Evolutionary conservation across 139 green algal genomes (phyloP).

Genomic region (Chlorella sp.): DNA sequence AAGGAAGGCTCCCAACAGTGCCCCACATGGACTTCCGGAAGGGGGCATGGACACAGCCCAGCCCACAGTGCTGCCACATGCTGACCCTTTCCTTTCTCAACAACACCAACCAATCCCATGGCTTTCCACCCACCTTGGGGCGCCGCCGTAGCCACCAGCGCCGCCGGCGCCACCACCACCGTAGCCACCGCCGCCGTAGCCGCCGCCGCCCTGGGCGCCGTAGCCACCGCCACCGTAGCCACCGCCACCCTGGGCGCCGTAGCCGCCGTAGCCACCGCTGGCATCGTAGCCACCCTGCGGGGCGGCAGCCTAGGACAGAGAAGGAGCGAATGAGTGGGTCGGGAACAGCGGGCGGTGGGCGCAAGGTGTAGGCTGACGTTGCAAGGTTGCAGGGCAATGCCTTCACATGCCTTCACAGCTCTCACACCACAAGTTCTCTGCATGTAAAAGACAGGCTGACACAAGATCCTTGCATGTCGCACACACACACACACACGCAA

Average conservation of each 20-base stretch:
- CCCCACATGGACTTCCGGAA: too few relatives aligned
- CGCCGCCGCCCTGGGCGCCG: background rate
- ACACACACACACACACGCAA: background rate
- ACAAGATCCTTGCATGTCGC: background rate
- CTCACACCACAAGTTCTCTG: too few relatives aligned
- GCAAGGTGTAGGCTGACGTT: too few relatives aligned
- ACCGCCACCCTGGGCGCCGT: background rate
- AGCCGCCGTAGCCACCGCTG: background rate
- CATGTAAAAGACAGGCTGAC: too few relatives aligned
- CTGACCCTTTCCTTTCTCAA: background rate
- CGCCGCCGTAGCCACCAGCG: background rate
- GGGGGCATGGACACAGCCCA: too few relatives aligned
- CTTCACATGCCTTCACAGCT: too few relatives aligned
- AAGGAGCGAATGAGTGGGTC: too few relatives aligned
- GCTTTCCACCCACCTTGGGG: background rate
- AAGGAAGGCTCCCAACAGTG: too few relatives aligned
- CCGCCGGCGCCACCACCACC: slow-evolving; percentile 4
- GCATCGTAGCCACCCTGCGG: background rate
- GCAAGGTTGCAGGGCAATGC: too few relatives aligned
- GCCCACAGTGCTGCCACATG: background rate
- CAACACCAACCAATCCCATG: background rate
- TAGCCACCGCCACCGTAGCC: slow-evolving; percentile 5
- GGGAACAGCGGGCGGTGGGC: too few relatives aligned
- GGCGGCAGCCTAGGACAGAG: background rate
- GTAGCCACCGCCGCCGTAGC: slow-evolving; percentile 15